phyloP scores from a whole-genome alignment of 352 stramenopile genomes.

The Lagenidium giganteum region DNA sequence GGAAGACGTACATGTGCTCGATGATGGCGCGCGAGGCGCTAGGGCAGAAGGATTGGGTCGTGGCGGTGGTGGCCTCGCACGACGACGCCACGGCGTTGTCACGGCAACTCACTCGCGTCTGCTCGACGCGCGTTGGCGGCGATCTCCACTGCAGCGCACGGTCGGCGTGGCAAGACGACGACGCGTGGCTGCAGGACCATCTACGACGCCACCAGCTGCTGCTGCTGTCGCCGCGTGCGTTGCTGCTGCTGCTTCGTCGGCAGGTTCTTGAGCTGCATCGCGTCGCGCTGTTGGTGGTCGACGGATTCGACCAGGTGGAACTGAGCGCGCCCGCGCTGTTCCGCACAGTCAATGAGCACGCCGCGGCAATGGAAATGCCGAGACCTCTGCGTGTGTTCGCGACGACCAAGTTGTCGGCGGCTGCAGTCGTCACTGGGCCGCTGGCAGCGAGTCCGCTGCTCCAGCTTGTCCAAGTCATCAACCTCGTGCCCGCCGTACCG shows the following conservation, averaged over 20 bases:
- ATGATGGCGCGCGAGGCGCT: conserved; percentile 55
- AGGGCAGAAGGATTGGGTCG: too few species aligned
- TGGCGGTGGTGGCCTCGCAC: conserved; percentile 39
- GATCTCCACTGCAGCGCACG: too few species aligned
- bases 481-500: conserved; percentile 51
- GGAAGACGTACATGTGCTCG: conserved; percentile 67
- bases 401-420: conserved; percentile 59
- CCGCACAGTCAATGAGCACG: too few species aligned
- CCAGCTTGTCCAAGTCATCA: conserved; percentile 57
- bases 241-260: conserved; percentile 37
- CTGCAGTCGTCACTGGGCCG: conserved; percentile 44
- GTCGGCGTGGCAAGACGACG: conserved; percentile 25
- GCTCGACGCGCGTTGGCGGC: conserved; percentile 28
- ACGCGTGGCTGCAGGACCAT: too few species aligned
- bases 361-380: too few species aligned
- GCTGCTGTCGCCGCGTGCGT: conserved; percentile 37
- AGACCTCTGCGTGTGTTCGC: conserved; percentile 58
- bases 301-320: conserved; percentile 67
- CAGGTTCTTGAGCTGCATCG: conserved; percentile 13
- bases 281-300: conserved; percentile 51
- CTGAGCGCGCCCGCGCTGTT: conserved; percentile 57
- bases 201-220: conserved; percentile 12
- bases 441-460: conserved; percentile 44
- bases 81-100: conserved; percentile 23
- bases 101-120: conserved; percentile 36